Conservation (phyloP, 2,329 filamentous ascomycete genomes). For the Exophiala spinifera region DNA sequence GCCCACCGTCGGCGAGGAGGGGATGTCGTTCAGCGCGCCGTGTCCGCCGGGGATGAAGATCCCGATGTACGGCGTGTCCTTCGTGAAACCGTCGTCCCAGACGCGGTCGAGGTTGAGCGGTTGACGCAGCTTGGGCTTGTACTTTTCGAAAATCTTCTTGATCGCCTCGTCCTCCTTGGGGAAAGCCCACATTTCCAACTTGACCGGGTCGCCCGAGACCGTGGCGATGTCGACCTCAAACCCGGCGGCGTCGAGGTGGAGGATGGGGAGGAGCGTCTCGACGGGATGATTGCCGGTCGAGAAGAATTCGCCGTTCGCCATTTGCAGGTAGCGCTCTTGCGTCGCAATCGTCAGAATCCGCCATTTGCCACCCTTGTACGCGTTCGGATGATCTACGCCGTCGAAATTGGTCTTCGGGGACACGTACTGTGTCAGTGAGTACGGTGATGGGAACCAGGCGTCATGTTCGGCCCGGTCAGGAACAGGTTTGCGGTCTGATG, state of each 20-base stretch:
- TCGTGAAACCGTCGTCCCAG: conserved; percentile 14
- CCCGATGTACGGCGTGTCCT: conserved; percentile 14
- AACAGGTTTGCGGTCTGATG: conserved; percentile 11
- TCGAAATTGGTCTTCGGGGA: conserved; percentile 17
- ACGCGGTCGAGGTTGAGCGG: conserved; percentile 10
- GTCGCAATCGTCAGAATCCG: conserved; percentile 19
- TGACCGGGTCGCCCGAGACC: conserved; percentile 15
- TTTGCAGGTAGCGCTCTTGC: conserved; percentile 14
- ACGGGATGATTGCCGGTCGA: conserved; percentile 17
- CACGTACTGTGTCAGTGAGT: conserved; percentile 17
- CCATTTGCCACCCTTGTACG: conserved; percentile 16
- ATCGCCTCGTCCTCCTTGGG: conserved; percentile 16
- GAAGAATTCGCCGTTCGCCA: conserved; percentile 15
- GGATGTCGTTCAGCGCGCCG: conserved; percentile 12
- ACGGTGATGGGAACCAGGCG: conserved; percentile 19
- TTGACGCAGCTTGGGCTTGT: conserved; percentile 16
- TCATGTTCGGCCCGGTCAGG: conserved; percentile 15
- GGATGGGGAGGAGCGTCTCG: conserved; percentile 21
- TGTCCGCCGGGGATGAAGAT: conserved; percentile 16
- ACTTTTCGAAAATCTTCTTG: conserved; percentile 15
- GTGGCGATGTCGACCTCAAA: conserved; percentile 19
- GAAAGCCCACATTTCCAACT: conserved; percentile 19
- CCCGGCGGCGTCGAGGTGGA: conserved; percentile 17
- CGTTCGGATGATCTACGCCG: conserved; percentile 14
- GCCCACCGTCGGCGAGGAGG: conserved; percentile 12